Conservation (phyloP, 441 rosid species). For the Erodium moschatum region DNA sequence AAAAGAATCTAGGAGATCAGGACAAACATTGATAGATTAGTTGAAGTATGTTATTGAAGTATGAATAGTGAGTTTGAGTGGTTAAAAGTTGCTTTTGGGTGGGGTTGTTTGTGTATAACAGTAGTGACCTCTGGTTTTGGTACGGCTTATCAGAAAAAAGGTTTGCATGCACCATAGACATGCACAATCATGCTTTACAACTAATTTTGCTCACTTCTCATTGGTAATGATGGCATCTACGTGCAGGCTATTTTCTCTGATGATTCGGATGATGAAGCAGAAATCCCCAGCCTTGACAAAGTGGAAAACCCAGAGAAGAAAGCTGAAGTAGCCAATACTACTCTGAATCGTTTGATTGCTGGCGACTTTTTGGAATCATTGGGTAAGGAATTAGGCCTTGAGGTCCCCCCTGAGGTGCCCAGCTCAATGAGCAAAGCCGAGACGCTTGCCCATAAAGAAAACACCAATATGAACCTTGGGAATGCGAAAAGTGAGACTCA, state of each 20-base stretch:
- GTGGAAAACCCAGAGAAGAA: conserved; percentile 56
- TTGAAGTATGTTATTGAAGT: too few species aligned
- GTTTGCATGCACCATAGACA: too few species aligned
- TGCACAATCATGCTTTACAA: neutral
- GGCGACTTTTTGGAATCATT: conserved; percentile 86
- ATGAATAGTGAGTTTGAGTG: too few species aligned
- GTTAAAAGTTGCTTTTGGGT: too few species aligned
- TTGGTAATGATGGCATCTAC: conserved; percentile 3
- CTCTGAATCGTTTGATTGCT: conserved; percentile 81
- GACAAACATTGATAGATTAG: too few species aligned
- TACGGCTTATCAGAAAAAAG: too few species aligned
- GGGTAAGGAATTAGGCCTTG: conserved; percentile 91
- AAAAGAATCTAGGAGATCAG: too few species aligned
- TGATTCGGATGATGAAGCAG: conserved; percentile 79
- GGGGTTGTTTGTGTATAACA: too few species aligned
- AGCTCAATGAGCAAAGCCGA: conserved; percentile 26
- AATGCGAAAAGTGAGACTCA: conserved; percentile 10
- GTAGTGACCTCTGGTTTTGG: too few species aligned
- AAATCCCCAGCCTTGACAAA: conserved; percentile 25
- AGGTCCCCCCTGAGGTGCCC: conserved; percentile 68
- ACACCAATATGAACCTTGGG: conserved; percentile 18
- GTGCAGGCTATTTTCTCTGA: conserved; percentile 92
- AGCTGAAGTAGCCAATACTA: conserved; percentile 61
- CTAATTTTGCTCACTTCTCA: neutral
- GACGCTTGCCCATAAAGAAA: conserved; percentile 28